Evolutionary conservation across 495 filamentous ascomycete species (phyloP), one percentile per base, ranked within the genome.

Genomic region (Annulohypoxylon moriforme): DNA sequence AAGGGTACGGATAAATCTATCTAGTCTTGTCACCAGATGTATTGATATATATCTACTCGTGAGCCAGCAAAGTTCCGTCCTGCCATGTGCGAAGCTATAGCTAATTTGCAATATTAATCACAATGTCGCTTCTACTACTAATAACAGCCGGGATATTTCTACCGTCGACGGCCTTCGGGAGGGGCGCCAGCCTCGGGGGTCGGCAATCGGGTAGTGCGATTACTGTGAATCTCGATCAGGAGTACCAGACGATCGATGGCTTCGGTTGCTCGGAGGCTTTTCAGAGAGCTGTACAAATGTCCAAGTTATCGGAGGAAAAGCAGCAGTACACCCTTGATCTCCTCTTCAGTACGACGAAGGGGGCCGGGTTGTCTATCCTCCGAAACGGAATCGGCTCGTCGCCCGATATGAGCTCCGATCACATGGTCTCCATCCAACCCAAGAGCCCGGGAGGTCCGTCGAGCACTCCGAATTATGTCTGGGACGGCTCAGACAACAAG

Each of bases 381-480:
- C 84, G 86, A 20, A 88, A 89, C 68, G 80, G 85, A n/a, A 84
- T 88, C 68, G 84, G 84, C 0, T 85, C 84, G 1, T 81, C 76
- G 25, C 76, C 78, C 0, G 80, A 79, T 62, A 79, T 79, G 65
- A 74, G 72, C 55, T 60, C 70, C 10, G 77, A 80, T 50, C 75
- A 79, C 59, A 84, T 83, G 79, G 82, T 83, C 24, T 77, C 77
- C 0, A 85, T 85, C 66, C 71, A 76, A 52, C 82, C 85, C 11
- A 78, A 77, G 53, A 79, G 70, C 68, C 84, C 84, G 7, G 78
- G 81, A 10, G 61, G 69, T 36, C 79, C 84, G 11, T 67, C 59
- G 18, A 67, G 56, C 2, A 52, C 72, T 8, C 81, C 77, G 0
- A 72, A 75, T 6, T 86, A 85, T 52, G 72, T 68, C 49, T 86